phyloP scores from a whole-genome alignment of 306 rosid genomes.

The Fragaria vesca region DNA sequence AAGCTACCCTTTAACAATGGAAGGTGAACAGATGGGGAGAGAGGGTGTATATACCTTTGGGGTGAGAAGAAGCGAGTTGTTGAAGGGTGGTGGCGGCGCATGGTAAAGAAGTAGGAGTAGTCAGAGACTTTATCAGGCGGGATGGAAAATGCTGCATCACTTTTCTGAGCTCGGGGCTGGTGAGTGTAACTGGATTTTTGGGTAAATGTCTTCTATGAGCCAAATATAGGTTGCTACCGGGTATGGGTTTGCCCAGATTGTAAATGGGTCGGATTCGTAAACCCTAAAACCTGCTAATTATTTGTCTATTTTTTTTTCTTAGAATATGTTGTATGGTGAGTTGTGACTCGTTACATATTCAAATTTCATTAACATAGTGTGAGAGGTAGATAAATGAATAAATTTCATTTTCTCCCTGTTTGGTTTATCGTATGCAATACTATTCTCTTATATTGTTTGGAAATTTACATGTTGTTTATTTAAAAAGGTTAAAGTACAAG shows the following conservation, averaged over 20 bases:
- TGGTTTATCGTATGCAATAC: too few species aligned
- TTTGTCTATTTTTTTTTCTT: too few species aligned
- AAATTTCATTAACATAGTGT: too few species aligned
- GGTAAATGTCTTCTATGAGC: background rate
- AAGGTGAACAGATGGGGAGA: background rate
- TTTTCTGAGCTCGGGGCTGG: background rate
- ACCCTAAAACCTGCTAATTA: background rate
- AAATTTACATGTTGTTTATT: too few species aligned
- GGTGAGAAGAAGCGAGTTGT: constrained; percentile 49
- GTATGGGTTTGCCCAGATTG: background rate
- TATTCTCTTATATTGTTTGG: too few species aligned
- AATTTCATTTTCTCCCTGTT: too few species aligned
- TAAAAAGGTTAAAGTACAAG: too few species aligned
- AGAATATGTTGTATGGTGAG: too few species aligned
- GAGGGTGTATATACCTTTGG: constrained; percentile 49
- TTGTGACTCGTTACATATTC: too few species aligned
- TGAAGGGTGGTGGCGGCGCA: constrained; percentile 56
- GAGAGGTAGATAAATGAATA: too few species aligned
- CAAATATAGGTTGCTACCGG: background rate
- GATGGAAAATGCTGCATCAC: constrained; percentile 57
- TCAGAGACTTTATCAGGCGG: constrained; percentile 50
- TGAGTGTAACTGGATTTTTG: background rate
- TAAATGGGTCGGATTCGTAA: background rate
- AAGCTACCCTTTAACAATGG: background rate
- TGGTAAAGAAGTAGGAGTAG: constrained; percentile 49